These are phyloP conservation scores for Solanum arcanum DNA, from an alignment of 257 asterid species.

Conservation along the genomic window DNA sequence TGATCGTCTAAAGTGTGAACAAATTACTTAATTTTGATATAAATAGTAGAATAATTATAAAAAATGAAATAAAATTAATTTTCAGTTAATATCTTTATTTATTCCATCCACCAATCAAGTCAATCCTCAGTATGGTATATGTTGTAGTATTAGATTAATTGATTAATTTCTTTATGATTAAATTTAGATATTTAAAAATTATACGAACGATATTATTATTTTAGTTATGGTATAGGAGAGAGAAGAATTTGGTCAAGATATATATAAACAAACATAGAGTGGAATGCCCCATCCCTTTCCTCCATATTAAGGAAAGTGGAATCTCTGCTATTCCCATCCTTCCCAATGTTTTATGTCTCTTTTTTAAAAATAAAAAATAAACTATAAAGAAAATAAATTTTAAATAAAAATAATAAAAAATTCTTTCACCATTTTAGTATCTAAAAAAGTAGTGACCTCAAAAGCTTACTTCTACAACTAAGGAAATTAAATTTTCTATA, in stretches of 20 bases:
- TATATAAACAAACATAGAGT: conserved; percentile 41
- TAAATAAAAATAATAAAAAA: background rate
- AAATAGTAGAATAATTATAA: background rate
- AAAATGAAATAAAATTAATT: background rate
- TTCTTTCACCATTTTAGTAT: background rate
- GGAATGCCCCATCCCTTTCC: conserved; percentile 85
- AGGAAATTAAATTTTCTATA: background rate
- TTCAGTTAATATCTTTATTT: background rate
- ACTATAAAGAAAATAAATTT: too few species aligned
- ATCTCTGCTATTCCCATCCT: conserved; percentile 91
- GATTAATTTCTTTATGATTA: background rate
- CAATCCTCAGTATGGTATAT: background rate
- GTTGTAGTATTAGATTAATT: background rate
- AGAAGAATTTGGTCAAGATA: conserved; percentile 43
- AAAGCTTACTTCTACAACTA: background rate
- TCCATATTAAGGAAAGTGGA: conserved; percentile 58
- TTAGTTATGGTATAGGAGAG: conserved; percentile 1
- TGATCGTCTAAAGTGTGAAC: fast-evolving
- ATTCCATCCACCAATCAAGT: background rate
- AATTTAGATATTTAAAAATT: background rate
- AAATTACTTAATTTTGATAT: background rate
- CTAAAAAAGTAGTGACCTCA: background rate
- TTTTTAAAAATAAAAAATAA: background rate
- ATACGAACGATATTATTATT: background rate
- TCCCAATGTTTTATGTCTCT: conserved; percentile 61